These are phyloP conservation scores for Cytidiella melzeri DNA, from an alignment of 768 basidiomycete species.

Conservation along the genomic window DNA sequence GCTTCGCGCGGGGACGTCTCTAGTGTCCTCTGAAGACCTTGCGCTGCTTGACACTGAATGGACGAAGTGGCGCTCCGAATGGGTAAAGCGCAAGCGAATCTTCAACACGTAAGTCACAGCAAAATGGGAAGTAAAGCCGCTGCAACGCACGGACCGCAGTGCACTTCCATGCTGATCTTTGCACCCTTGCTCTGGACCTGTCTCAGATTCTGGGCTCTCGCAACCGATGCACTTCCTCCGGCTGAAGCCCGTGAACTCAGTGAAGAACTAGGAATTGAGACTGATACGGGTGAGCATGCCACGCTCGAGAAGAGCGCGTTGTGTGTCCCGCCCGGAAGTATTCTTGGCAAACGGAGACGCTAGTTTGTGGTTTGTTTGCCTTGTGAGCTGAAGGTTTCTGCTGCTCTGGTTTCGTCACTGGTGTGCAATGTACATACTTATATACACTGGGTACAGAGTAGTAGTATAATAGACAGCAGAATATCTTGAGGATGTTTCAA, in stretches of 20 bases:
- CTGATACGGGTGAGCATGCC: slow-evolving; percentile 66
- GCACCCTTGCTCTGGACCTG: neutral
- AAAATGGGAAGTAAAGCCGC: neutral
- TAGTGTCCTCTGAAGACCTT: slow-evolving; percentile 68
- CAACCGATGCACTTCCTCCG: slow-evolving; percentile 60
- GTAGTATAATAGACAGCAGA: too few species aligned
- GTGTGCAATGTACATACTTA: too few species aligned
- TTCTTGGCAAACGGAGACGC: slow-evolving; percentile 20
- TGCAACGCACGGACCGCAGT: neutral
- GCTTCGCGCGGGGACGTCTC: slow-evolving; percentile 58
- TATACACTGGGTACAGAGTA: too few species aligned
- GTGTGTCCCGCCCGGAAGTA: slow-evolving; percentile 29
- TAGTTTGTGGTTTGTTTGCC: neutral
- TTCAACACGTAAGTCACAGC: slow-evolving; percentile 60
- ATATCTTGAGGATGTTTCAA: too few species aligned
- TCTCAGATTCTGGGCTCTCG: slow-evolving; percentile 67
- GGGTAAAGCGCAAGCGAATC: slow-evolving; percentile 68
- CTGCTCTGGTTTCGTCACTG: too few species aligned
- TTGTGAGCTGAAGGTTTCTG: too few species aligned
- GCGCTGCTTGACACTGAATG: slow-evolving; percentile 67
- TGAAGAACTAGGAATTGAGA: slow-evolving; percentile 79
- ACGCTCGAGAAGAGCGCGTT: slow-evolving; percentile 59
- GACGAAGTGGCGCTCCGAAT: slow-evolving; percentile 75
- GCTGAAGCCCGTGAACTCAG: slow-evolving; percentile 58
- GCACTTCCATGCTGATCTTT: neutral